These are phyloP conservation scores for Gardenia jasminoides DNA, from an alignment of 257 asterid species.

Conservation along the genomic window DNA sequence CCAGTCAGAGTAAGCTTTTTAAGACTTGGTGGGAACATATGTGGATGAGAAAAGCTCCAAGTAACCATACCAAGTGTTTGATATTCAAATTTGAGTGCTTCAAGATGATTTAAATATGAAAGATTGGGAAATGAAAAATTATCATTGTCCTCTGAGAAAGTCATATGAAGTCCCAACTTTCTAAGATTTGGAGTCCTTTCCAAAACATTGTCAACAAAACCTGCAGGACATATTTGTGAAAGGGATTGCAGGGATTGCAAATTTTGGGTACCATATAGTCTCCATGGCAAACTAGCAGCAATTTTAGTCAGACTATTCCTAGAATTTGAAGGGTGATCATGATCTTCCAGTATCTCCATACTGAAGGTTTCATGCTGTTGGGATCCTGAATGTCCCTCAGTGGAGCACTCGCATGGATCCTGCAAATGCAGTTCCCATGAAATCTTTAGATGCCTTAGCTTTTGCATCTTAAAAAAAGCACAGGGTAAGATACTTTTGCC, in stretches of 20 bases:
- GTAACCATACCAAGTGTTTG: not conserved
- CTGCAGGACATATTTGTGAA: not conserved
- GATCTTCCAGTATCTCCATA: too few relatives aligned
- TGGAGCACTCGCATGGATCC: not conserved
- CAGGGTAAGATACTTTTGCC: not conserved
- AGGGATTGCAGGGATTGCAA: not conserved
- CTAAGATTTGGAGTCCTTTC: not conserved
- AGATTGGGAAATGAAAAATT: not conserved
- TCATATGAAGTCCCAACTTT: not conserved
- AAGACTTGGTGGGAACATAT: not conserved
- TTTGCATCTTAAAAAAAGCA: constrained; percentile 1
- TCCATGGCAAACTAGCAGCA: not conserved
- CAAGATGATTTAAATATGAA: not conserved
- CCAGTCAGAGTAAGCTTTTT: too few relatives aligned
- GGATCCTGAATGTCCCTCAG: too few relatives aligned
- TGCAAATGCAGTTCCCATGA: too few relatives aligned
- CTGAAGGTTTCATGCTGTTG: too few relatives aligned
- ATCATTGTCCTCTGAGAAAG: not conserved
- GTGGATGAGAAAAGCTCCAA: not conserved
- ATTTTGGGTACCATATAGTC: not conserved
- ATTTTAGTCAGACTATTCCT: too few relatives aligned
- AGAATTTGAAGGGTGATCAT: too few relatives aligned
- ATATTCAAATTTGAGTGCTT: not conserved
- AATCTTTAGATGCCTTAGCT: constrained; percentile 6
- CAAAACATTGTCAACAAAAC: not conserved